These are phyloP conservation scores for Dispira parvispora DNA, from an alignment of 192 early-diverging fungal genomes.

Conservation along the genomic window DNA sequence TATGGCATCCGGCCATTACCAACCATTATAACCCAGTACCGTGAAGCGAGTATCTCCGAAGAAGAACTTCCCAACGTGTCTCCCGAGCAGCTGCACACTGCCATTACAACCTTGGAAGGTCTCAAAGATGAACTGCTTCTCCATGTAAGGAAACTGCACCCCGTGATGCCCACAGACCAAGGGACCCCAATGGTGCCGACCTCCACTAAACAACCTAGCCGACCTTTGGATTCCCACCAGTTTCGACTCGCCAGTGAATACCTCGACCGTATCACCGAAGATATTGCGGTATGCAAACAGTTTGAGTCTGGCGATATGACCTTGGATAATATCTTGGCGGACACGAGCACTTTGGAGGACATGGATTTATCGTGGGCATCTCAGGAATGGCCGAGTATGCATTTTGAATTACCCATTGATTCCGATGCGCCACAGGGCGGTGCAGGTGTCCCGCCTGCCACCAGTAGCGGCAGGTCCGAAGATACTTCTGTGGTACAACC, in stretches of 20 bases:
- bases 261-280: background rate
- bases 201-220: background rate
- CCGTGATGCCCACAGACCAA: background rate
- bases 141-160: background rate
- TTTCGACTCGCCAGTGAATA: background rate
- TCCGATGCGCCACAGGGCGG: no score
- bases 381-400: no score
- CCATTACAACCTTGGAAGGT: background rate
- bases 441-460: no score
- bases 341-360: background rate
- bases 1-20: slow-evolving; percentile 1
- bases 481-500: no score
- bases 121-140: slow-evolving; percentile 4
- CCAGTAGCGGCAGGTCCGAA: no score
- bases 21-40: background rate
- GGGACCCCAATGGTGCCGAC: background rate
- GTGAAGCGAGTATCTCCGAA: background rate
- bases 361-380: no score
- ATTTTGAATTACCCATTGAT: no score
- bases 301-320: background rate
- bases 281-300: background rate
- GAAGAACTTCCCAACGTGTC: background rate
- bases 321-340: slow-evolving; percentile 1
- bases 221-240: background rate
- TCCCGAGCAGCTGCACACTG: background rate